Evolutionary conservation across 257 asterid genomes (phyloP), one percentile per base, ranked within the genome.

Genomic region (Nyctanthes arbortristis): DNA sequence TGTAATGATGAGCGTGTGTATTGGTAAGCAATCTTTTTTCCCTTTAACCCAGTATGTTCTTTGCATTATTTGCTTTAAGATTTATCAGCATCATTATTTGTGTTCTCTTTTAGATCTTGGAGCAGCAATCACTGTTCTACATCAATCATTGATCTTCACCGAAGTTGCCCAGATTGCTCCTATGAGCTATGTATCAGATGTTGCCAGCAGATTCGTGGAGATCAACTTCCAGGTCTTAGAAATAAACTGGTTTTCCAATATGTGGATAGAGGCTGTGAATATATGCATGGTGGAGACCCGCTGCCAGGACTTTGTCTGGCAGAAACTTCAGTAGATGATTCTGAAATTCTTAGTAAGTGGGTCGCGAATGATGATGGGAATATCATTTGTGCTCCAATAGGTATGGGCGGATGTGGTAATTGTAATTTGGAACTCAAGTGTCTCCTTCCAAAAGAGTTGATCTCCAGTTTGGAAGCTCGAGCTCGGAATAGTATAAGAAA

Each of bases 141-240:
- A 40, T 94, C 99, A 73, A 91, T 94, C n/a, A 73, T 89, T 29
- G 99, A 94, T 86, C 95, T 94, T 77, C 99, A 94, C 66, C 81
- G 96, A 73, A 83, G 96, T 65, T 94, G 99, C 82, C 88, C 95
- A 52, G 77, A 66, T 29, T 94, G 99, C 85, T 79, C 85, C 13
- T 94, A 86, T 22, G 99, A 94, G 84, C 85, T 94, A 22, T 94
- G 99, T 77, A 80, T 94, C 65, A 73, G 78, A 28, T 93, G 99
- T 80, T 84, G 85, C 77, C 70, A 68, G 58, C 96, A 93, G 81
- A 84, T 93, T 37, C 84, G 87, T 30, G 69, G 69, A 47, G 84
- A 88, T 62, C 82, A 66, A 63, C 63, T 81, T 65, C 82, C 85
- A 20, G 88, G 75, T 35, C 73, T 69, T 67, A 31, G 63, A 29